phyloP scores from a whole-genome alignment of 1,284 basidiomycete species.

The Ganoderma sinense region DNA sequence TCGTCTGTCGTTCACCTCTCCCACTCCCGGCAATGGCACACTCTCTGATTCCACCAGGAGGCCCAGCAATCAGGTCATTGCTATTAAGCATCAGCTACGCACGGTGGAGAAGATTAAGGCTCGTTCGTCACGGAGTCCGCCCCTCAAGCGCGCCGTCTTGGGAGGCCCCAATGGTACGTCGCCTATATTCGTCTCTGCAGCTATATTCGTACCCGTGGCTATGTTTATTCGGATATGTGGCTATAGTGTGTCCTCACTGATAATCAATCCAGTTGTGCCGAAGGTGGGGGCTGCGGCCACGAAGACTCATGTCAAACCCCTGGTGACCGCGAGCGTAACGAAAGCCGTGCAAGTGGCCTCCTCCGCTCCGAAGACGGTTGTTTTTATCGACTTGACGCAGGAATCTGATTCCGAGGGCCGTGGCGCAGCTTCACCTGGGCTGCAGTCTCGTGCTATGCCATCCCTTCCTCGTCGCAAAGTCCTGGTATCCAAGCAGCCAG shows the following conservation, averaged over 20 bases:
- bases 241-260: background rate
- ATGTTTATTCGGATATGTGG: background rate
- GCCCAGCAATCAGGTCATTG: conserved; percentile 2
- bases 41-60: background rate
- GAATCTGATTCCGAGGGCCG: conserved; percentile 31
- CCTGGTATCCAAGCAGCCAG: conserved; percentile 18
- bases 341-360: conserved; percentile 11
- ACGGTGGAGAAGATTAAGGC: conserved; percentile 13
- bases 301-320: conserved; percentile 1
- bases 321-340: conserved; percentile 8
- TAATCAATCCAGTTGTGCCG: conserved; percentile 8
- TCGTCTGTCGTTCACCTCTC: background rate
- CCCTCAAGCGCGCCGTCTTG: conserved; percentile 15
- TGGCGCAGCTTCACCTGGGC: background rate
- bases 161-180: conserved; percentile 22
- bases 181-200: background rate
- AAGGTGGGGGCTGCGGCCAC: conserved; percentile 6
- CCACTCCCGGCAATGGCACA: background rate
- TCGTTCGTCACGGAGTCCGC: conserved; percentile 13
- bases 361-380: conserved; percentile 13
- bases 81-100: conserved; percentile 15
- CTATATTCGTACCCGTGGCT: background rate
- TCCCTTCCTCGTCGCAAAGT: conserved; percentile 7
- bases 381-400: conserved; percentile 38
- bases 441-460: conserved; percentile 18